These are phyloP conservation scores for Corymbia citriodora DNA, from an alignment of 441 rosid genomes.

Conservation along the genomic window DNA sequence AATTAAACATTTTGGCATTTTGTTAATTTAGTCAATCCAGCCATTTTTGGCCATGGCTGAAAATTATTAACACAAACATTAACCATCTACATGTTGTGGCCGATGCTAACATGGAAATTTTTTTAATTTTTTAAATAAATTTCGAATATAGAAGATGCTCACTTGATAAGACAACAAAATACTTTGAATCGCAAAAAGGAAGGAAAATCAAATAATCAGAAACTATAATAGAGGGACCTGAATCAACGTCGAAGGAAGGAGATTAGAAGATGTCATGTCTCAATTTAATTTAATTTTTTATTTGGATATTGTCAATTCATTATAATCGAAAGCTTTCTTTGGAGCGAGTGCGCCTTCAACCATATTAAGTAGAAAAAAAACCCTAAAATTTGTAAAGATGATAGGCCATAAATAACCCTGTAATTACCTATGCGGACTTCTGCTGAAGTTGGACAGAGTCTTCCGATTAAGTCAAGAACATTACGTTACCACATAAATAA, in stretches of 20 bases:
- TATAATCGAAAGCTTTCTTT: neutral
- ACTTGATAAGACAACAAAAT: neutral
- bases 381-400: neutral
- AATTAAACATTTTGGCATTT: no score
- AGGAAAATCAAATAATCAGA: neutral
- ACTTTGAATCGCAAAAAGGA: neutral
- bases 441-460: neutral
- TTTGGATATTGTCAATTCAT: neutral
- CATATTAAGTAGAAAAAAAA: neutral
- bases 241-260: neutral
- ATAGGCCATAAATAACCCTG: neutral
- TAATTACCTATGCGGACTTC: neutral
- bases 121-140: no score
- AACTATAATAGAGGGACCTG: neutral
- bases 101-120: no score
- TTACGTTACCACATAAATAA: neutral
- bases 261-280: neutral
- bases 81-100: neutral
- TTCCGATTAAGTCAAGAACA: neutral
- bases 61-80: accelerated
- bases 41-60: neutral
- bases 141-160: neutral
- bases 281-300: neutral
- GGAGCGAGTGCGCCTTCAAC: neutral
- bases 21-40: no score